Evolutionary conservation across 164 flowering plant species (phyloP).

Genomic region (Magnolia sinica): DNA sequence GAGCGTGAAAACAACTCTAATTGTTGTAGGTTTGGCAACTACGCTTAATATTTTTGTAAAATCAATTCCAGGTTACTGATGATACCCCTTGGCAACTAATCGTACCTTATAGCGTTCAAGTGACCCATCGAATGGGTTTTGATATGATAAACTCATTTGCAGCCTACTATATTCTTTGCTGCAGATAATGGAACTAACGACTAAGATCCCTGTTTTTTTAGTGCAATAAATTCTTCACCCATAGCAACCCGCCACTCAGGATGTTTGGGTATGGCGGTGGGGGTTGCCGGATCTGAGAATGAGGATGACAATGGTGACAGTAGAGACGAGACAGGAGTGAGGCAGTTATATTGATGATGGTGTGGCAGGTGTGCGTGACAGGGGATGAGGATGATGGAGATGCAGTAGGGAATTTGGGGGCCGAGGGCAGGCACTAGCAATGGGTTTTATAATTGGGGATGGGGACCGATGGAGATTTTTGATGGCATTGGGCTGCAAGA

Average conservation of each 20-base stretch:
- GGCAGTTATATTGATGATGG: too few species aligned
- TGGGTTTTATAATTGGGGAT: too few species aligned
- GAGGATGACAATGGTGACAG: too few species aligned
- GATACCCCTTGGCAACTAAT: not conserved
- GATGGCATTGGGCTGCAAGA: too few species aligned
- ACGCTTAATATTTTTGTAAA: not conserved
- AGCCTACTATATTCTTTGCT: not conserved
- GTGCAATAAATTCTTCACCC: not conserved
- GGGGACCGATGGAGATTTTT: too few species aligned
- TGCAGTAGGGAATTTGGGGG: too few species aligned
- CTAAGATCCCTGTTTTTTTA: not conserved
- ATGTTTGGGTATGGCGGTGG: not conserved
- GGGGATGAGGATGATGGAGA: too few species aligned
- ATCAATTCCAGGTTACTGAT: not conserved
- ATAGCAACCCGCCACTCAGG: too few species aligned
- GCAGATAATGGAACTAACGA: not conserved
- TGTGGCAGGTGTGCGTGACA: too few species aligned
- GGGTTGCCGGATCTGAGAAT: too few species aligned
- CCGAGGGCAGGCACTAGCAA: too few species aligned
- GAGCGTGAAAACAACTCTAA: not conserved
- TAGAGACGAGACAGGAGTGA: too few species aligned
- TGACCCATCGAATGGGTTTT: not conserved
- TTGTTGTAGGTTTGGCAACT: not conserved
- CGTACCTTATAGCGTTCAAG: not conserved
- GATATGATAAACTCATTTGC: not conserved